phyloP scores from a whole-genome alignment of 257 asterid genomes.

The Scutellaria baicalensis region DNA sequence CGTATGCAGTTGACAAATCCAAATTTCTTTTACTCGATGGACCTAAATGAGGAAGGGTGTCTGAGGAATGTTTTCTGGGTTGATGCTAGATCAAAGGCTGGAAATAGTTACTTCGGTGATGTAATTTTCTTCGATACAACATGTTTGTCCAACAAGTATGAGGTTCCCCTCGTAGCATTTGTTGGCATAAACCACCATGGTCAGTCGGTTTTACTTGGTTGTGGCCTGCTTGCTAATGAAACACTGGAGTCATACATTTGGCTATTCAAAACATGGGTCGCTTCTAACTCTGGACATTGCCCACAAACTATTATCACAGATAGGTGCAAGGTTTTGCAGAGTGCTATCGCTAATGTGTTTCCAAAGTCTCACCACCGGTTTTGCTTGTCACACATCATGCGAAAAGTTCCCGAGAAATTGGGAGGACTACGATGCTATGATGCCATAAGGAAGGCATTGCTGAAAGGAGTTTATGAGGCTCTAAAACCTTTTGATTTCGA shows the following conservation, averaged over 20 bases:
- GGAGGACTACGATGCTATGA: constrained; percentile 66
- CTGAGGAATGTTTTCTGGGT: constrained; percentile 64
- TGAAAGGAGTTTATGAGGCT: constrained; percentile 56
- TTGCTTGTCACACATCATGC: constrained; percentile 60
- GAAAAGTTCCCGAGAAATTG: constrained; percentile 65
- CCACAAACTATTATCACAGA: constrained; percentile 75
- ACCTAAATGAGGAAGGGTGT: constrained; percentile 56
- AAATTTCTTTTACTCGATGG: constrained; percentile 54
- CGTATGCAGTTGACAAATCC: constrained; percentile 74
- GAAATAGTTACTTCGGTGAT: constrained; percentile 50
- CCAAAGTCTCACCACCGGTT: constrained; percentile 62
- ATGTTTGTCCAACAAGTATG: constrained; percentile 62
- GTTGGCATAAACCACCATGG: constrained; percentile 83
- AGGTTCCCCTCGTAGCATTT: constrained; percentile 63
- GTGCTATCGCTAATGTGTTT: constrained; percentile 50
- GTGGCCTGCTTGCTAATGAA: constrained; percentile 74
- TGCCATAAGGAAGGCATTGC: constrained; percentile 30
- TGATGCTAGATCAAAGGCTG: constrained; percentile 60
- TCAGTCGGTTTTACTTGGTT: constrained; percentile 68
- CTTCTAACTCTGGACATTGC: constrained; percentile 34
- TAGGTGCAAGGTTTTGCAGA: constrained; percentile 60
- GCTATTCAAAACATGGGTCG: constrained; percentile 60
- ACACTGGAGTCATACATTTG: constrained; percentile 48
- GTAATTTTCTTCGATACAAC: constrained; percentile 62
- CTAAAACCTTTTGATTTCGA: constrained; percentile 69